phyloP scores from a whole-genome alignment of 2,329 filamentous ascomycete species.

The Diplodia mutila region DNA sequence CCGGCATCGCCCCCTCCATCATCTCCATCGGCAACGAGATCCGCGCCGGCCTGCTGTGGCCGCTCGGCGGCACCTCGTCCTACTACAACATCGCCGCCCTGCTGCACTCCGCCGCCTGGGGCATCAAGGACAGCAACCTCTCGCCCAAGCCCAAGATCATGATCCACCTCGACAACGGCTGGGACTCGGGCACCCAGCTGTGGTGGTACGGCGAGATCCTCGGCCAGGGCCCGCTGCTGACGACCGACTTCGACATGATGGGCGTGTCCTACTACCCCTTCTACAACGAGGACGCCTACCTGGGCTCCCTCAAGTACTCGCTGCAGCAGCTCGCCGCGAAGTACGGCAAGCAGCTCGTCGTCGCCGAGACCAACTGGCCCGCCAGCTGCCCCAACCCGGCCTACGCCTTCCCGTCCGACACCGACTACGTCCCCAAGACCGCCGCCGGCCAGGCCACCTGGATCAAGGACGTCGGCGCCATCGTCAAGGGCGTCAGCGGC shows the following conservation, averaged over 20 bases:
- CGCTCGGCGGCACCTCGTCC: slow-evolving; percentile 59
- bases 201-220: slow-evolving; percentile 65
- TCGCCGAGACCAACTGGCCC: slow-evolving; percentile 74
- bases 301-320: slow-evolving; percentile 59
- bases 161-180: slow-evolving; percentile 75
- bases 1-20: slow-evolving; percentile 61
- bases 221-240: slow-evolving; percentile 52
- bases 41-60: slow-evolving; percentile 67
- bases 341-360: slow-evolving; percentile 69
- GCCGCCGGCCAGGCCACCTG: slow-evolving; percentile 66
- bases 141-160: slow-evolving; percentile 67
- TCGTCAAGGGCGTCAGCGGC: slow-evolving; percentile 66
- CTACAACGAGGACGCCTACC: slow-evolving; percentile 63
- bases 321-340: slow-evolving; percentile 62
- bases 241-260: slow-evolving; percentile 69
- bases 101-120: slow-evolving; percentile 66
- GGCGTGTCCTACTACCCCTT: slow-evolving; percentile 77
- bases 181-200: slow-evolving; percentile 68
- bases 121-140: slow-evolving; percentile 66
- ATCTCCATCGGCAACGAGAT: slow-evolving; percentile 78
- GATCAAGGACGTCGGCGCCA: slow-evolving; percentile 61
- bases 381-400: slow-evolving; percentile 53
- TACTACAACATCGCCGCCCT: slow-evolving; percentile 64
- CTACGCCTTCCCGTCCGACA: slow-evolving; percentile 62
- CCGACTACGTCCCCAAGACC: slow-evolving; percentile 62